Evolutionary conservation across 1,139 yeast genomes (phyloP).

Genomic region (Candida sp.): DNA sequence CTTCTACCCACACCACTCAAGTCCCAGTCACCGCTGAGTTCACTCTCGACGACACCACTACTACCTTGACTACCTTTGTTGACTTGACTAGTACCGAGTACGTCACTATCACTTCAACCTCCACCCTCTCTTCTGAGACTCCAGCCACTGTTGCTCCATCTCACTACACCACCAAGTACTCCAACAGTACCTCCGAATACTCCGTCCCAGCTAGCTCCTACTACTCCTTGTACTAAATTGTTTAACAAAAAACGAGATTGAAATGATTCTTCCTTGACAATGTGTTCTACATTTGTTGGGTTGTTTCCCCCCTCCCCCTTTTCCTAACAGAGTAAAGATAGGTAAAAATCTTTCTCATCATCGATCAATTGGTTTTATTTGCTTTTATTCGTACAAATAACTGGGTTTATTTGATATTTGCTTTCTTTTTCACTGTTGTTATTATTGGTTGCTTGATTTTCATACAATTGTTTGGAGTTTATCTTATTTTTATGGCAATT

Average conservation of each 20-base stretch:
- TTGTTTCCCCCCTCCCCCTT: too few species aligned
- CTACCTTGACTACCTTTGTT: constrained; percentile 37
- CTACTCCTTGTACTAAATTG: constrained; percentile 2
- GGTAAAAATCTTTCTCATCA: not conserved
- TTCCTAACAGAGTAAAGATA: constrained; percentile 4
- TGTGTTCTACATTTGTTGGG: too few species aligned
- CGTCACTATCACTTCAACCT: constrained; percentile 15
- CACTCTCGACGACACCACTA: constrained; percentile 30
- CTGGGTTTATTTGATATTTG: not conserved
- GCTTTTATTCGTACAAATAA: not conserved
- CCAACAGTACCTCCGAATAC: constrained; percentile 7
- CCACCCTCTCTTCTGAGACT: constrained; percentile 8
- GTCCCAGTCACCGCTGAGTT: constrained; percentile 39
- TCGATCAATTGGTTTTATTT: not conserved
- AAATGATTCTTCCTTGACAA: too few species aligned
- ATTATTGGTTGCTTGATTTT: not conserved
- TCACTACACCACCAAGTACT: constrained; percentile 9
- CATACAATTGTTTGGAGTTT: not conserved
- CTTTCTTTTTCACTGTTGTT: not conserved
- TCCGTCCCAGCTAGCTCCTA: constrained; percentile 3
- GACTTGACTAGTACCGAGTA: constrained; percentile 29
- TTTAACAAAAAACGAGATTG: too few species aligned
- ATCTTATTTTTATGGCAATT: not conserved
- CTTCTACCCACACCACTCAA: constrained; percentile 27
- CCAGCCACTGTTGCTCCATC: constrained; percentile 12